phyloP scores from a whole-genome alignment of 1,284 basidiomycete genomes.

The Melampsora occidentalis region DNA sequence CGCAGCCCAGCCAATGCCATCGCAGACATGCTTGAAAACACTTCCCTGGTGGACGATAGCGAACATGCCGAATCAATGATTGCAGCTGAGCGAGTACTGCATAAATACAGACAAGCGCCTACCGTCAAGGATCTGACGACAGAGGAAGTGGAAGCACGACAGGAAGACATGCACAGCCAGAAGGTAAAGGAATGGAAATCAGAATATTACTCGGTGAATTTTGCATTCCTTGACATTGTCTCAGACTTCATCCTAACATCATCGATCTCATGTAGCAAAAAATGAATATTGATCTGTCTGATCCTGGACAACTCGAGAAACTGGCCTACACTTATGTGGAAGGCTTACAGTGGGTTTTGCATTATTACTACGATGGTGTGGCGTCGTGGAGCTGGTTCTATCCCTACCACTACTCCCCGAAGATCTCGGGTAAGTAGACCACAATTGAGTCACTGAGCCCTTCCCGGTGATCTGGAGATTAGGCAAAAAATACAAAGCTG shows the following conservation, averaged over 20 bases:
- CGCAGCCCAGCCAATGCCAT: no score
- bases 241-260: background rate
- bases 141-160: conserved; percentile 10
- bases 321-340: conserved; percentile 50
- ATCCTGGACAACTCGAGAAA: conserved; percentile 55
- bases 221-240: background rate
- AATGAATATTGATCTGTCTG: conserved; percentile 71
- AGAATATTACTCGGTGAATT: conserved; percentile 65
- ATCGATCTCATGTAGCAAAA: conserved; percentile 63
- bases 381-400: conserved; percentile 56
- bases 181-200: conserved; percentile 81
- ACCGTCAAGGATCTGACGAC: background rate
- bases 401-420: conserved; percentile 53
- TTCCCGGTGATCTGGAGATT: background rate
- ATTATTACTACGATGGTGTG: conserved; percentile 54
- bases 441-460: background rate
- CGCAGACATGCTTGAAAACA: no score
- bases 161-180: conserved; percentile 16
- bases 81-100: background rate
- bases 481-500: no score
- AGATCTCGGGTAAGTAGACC: conserved; percentile 27
- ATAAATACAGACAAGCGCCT: conserved; percentile 1
- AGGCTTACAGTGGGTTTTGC: conserved; percentile 54
- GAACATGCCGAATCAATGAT: no score
- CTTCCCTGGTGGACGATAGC: no score